Conservation (phyloP, 495 filamentous ascomycete species). For the Neurospora cerealis region DNA sequence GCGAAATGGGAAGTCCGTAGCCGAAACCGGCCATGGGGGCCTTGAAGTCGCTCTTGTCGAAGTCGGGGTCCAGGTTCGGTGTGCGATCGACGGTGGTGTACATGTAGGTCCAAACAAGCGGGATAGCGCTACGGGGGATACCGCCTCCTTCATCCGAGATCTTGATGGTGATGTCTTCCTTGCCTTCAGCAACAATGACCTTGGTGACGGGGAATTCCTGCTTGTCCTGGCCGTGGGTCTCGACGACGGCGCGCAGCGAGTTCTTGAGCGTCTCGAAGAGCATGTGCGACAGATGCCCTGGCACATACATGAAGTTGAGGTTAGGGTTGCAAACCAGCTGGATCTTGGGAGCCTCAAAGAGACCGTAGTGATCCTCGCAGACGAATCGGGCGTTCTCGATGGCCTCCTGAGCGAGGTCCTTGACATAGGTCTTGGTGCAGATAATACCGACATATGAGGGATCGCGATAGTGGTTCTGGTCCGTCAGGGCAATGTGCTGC, state of each 20-base stretch:
- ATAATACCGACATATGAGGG: constrained; percentile 96
- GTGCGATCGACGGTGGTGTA: constrained; percentile 97
- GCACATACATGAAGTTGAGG: constrained; percentile 98
- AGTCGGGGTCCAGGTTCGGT: constrained; percentile 89
- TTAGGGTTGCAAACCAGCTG: constrained; percentile 91
- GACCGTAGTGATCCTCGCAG: constrained; percentile 96
- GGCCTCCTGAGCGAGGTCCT: constrained; percentile 90
- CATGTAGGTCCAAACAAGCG: constrained; percentile 99
- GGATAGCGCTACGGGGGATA: constrained; percentile 82
- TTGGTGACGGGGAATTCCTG: constrained; percentile 94
- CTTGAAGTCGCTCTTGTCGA: constrained; percentile 99
- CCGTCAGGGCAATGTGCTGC: constrained; percentile 92
- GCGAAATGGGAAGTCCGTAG: constrained; percentile 86
- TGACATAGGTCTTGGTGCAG: constrained; percentile 94
- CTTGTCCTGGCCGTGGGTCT: constrained; percentile 88
- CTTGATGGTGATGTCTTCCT: constrained; percentile 98
- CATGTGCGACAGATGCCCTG: constrained; percentile 96
- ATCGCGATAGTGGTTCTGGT: constrained; percentile 78
- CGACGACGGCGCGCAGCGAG: constrained; percentile 90
- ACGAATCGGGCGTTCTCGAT: constrained; percentile 98
- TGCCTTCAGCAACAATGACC: constrained; percentile 92
- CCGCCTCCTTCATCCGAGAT: constrained; percentile 93
- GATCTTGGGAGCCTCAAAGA: constrained; percentile 94
- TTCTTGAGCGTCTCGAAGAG: constrained; percentile 99
- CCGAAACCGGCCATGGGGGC: constrained; percentile 98